Evolutionary conservation across 176 grass and related monocot genomes (phyloP).

Genomic region (Phoenix roebelenii): DNA sequence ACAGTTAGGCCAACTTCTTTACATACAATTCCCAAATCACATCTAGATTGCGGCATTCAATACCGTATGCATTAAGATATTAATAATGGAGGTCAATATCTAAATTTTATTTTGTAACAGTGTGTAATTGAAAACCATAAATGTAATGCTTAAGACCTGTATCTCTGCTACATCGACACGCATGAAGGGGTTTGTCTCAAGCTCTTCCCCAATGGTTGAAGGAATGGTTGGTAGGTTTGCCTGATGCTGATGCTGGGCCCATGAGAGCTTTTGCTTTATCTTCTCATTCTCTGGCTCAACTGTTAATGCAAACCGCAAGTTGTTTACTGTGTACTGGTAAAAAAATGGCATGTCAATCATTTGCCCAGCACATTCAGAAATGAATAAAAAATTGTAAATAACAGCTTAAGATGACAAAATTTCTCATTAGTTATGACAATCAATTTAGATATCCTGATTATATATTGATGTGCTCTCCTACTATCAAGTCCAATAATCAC

Average conservation of each 20-base stretch:
- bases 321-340: conserved; percentile 73
- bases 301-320: conserved; percentile 65
- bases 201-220: conserved; percentile 80
- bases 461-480: too few species aligned
- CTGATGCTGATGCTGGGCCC: conserved; percentile 59
- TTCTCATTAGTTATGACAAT: too few species aligned
- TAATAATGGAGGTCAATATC: too few species aligned
- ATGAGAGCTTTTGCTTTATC: conserved; percentile 63
- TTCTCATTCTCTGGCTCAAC: conserved; percentile 78
- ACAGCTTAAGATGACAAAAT: too few species aligned
- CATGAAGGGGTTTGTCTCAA: conserved; percentile 93
- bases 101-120: not conserved
- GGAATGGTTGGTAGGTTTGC: conserved; percentile 56
- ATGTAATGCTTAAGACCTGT: conserved; percentile 38
- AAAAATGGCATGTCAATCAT: not conserved
- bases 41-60: too few species aligned
- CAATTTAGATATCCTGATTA: too few species aligned
- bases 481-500: too few species aligned
- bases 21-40: too few species aligned
- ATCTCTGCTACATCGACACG: conserved; percentile 74
- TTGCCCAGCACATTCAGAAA: not conserved
- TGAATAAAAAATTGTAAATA: conserved; percentile 7
- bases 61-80: too few species aligned
- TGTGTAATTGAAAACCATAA: not conserved
- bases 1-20: too few species aligned